Base-by-base conservation (phyloP, 148 eudicot genomes). In the Chenopodium suecicum region DNA sequence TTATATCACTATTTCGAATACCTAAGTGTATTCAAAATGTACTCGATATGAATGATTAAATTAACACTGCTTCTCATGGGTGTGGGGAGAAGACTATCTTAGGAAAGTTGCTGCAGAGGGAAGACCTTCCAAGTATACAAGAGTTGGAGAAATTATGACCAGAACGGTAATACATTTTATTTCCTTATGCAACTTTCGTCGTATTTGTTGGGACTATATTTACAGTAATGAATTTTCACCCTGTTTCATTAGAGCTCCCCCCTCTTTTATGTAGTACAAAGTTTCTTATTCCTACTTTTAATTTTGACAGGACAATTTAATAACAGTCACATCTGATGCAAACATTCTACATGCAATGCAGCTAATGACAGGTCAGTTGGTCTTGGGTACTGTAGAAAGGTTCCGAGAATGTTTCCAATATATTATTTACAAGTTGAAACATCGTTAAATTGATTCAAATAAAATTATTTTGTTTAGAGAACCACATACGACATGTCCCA, bases 131-230 rank as follows among this genome's bases (percentile, higher is more conserved):
- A 91, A 91, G 84, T 81, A 84, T 80, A 94, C 95, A 27, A 90
- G 83, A 85, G 98, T 94, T 60, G 88, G 87, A 4, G 97, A 93
- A 73, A 86, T 94, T 84, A 93, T 93, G 97, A 93, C 98, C n/a
- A 89, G 87, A 14, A 87, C 88, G 97, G 98, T 94, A 82, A 79
- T 66, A 25, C 19, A 14, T 29, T 4, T 12, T 27, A 44, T 13
- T 54, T 10, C 76, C 5, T 22, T 19, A 17, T 56, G 17, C 9
- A 1, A 48, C 14, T 73, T 23, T 73, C 29, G 22, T 23, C 22
- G 0, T 4, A n/a, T 73, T 47, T 46, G 32, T 11, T 73, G 14
- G 32, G 32, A 20, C 17, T n/a, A 22, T 16, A 16, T 32, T 17
- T 70, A 19, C 19, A 32, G 17, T 5, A 4, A 56, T 56, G 62